Evolutionary conservation across 768 basidiomycete species (phyloP).

Genomic region (Leucocoprinus birnbaumii): DNA sequence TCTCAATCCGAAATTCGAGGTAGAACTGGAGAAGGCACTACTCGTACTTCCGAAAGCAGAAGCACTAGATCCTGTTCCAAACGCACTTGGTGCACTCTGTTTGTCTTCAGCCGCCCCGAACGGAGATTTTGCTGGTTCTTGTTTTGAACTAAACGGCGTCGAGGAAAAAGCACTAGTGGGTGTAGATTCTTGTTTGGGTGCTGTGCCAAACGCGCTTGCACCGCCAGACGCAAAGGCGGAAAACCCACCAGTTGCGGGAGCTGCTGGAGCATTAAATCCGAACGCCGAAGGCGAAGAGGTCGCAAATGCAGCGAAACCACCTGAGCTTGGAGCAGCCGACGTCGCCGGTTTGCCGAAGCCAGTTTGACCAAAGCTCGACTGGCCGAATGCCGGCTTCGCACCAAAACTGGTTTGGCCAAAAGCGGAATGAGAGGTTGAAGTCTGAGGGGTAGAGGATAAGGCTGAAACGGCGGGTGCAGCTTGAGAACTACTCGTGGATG

Average conservation of each 20-base stretch:
- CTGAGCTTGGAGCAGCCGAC: conserved; percentile 5
- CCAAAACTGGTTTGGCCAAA: conserved; percentile 22
- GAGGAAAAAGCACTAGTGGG: too few relatives aligned
- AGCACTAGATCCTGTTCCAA: not conserved
- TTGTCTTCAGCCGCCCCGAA: not conserved
- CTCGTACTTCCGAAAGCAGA: not conserved
- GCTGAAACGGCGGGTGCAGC: conserved; percentile 16
- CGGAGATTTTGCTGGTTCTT: not conserved
- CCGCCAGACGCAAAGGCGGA: conserved; percentile 18
- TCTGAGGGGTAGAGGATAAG: conserved; percentile 13
- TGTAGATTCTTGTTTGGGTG: not conserved
- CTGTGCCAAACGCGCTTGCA: conserved; percentile 10
- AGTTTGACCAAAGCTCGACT: conserved; percentile 24
- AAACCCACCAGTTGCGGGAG: conserved; percentile 10
- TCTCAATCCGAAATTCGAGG: not conserved
- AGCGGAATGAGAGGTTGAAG: conserved; percentile 12
- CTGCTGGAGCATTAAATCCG: not conserved
- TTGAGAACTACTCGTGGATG: conserved; percentile 8
- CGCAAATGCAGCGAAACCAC: conserved; percentile 16
- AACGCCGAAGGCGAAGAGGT: conserved; percentile 10
- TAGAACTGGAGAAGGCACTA: not conserved
- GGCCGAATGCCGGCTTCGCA: conserved; percentile 29
- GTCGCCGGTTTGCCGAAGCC: conserved; percentile 17
- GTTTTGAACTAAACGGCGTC: too few relatives aligned
- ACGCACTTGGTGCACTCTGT: not conserved